Evolutionary conservation across 2,329 filamentous ascomycete genomes (phyloP).

Genomic region (Scortechinia acanthostroma): DNA sequence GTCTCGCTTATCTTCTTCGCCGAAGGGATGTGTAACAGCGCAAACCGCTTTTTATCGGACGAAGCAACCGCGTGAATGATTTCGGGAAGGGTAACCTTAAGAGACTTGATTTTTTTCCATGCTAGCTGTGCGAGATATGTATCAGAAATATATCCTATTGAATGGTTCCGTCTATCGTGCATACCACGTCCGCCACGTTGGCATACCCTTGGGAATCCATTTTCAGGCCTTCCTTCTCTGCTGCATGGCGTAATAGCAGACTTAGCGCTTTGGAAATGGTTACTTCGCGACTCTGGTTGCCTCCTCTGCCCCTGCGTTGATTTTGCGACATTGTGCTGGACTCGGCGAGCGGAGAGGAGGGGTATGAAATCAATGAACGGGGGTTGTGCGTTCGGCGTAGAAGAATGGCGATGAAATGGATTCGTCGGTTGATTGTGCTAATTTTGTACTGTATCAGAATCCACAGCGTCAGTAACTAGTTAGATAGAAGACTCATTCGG

Average conservation of each 20-base stretch:
- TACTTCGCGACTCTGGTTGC: neutral
- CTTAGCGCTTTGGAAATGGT: neutral
- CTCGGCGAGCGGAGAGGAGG: too few species aligned
- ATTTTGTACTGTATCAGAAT: too few species aligned
- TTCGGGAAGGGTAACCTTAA: neutral
- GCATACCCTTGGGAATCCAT: slow-evolving; percentile 1
- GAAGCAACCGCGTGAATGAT: neutral
- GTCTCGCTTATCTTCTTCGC: too few species aligned
- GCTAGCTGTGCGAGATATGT: neutral
- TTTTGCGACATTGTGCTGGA: too few species aligned
- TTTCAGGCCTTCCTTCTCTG: neutral
- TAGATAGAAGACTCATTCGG: too few species aligned
- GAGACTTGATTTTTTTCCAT: slow-evolving; percentile 1
- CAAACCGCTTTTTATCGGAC: slow-evolving; percentile 2
- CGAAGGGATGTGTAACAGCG: neutral
- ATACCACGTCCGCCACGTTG: slow-evolving; percentile 1
- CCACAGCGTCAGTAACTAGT: too few species aligned
- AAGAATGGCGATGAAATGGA: too few species aligned
- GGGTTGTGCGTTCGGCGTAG: too few species aligned
- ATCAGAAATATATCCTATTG: neutral
- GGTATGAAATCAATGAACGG: too few species aligned
- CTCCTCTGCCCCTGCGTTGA: neutral
- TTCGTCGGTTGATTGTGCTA: too few species aligned
- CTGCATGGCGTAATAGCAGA: neutral
- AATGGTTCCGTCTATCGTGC: neutral